Conservation (phyloP, 2,329 filamentous ascomycete species). For the Penicillium nordicum region DNA sequence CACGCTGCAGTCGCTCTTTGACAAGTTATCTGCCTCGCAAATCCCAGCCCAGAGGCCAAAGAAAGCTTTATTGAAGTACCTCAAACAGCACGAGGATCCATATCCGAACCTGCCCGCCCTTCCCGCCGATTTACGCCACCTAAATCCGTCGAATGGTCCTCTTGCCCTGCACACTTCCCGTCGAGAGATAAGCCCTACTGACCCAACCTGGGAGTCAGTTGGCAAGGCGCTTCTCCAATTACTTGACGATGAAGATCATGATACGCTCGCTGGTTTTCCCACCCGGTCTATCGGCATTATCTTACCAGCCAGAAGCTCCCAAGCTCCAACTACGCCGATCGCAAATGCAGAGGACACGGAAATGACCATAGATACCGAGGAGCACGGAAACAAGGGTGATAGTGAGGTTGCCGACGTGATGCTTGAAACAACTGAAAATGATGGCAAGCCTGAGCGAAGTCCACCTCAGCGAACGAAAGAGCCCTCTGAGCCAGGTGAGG, state of each 20-base stretch:
- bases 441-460: slow-evolving; percentile 7
- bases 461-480: slow-evolving; percentile 12
- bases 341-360: slow-evolving; percentile 15
- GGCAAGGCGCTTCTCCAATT: slow-evolving; percentile 49
- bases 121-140: slow-evolving; percentile 28
- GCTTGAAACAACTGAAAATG: slow-evolving; percentile 14
- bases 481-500: slow-evolving; percentile 25
- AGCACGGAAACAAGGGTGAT: slow-evolving; percentile 4
- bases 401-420: slow-evolving; percentile 18
- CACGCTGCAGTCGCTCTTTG: slow-evolving; percentile 51
- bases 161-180: slow-evolving; percentile 38
- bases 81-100: slow-evolving; percentile 55
- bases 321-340: slow-evolving; percentile 17
- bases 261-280: slow-evolving; percentile 24
- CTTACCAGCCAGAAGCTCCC: slow-evolving; percentile 35
- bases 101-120: slow-evolving; percentile 48
- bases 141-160: slow-evolving; percentile 31
- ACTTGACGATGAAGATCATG: slow-evolving; percentile 42
- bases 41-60: slow-evolving; percentile 50
- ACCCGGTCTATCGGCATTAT: slow-evolving; percentile 43
- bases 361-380: slow-evolving; percentile 12
- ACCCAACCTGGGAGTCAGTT: slow-evolving; percentile 46
- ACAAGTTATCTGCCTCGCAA: slow-evolving; percentile 54
- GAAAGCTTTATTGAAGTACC: slow-evolving; percentile 49
- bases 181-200: slow-evolving; percentile 36